Percentiles rank a stretch among this genome's conserved stretches.
Evolutionary conservation across 805 yeast genomes (phyloP).

Genomic region (Cyberlindnera maritima): DNA sequence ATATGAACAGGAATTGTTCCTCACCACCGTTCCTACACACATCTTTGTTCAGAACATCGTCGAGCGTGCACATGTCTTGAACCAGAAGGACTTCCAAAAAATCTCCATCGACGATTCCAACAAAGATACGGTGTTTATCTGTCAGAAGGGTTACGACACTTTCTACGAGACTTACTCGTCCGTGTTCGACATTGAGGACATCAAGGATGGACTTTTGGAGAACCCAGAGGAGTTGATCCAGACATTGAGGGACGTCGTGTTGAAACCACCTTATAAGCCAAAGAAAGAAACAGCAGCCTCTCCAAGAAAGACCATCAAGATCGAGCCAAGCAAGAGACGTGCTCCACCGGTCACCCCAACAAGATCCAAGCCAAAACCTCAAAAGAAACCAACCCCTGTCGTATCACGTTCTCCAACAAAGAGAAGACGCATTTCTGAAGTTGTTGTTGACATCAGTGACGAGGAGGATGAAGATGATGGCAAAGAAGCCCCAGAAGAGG

Average conservation of each 20-base stretch:
- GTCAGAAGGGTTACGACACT: conserved; percentile 35
- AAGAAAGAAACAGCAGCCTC: not conserved
- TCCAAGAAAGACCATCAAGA: too few species aligned
- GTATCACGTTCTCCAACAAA: not conserved
- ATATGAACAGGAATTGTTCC: conserved; percentile 46
- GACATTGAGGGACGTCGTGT: conserved; percentile 22
- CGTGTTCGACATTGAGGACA: conserved; percentile 24
- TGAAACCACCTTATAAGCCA: conserved; percentile 11
- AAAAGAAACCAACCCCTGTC: not conserved
- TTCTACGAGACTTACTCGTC: conserved; percentile 26
- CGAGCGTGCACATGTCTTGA: conserved; percentile 43
- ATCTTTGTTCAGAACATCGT: conserved; percentile 43
- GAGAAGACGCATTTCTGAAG: conserved; percentile 5
- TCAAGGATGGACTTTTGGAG: conserved; percentile 16
- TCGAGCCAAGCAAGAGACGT: too few species aligned
- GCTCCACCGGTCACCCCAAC: too few species aligned
- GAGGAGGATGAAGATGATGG: not conserved
- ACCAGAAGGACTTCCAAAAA: conserved; percentile 34
- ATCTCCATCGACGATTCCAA: conserved; percentile 37
- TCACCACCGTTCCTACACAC: conserved; percentile 49
- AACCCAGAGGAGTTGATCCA: conserved; percentile 29
- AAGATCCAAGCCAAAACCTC: not conserved
- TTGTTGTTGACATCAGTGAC: conserved; percentile 10
- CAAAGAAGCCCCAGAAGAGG: not conserved
- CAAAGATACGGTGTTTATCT: conserved; percentile 29